Evolutionary conservation across 164 flowering plant species (phyloP).

Genomic region (Saururus chinensis): DNA sequence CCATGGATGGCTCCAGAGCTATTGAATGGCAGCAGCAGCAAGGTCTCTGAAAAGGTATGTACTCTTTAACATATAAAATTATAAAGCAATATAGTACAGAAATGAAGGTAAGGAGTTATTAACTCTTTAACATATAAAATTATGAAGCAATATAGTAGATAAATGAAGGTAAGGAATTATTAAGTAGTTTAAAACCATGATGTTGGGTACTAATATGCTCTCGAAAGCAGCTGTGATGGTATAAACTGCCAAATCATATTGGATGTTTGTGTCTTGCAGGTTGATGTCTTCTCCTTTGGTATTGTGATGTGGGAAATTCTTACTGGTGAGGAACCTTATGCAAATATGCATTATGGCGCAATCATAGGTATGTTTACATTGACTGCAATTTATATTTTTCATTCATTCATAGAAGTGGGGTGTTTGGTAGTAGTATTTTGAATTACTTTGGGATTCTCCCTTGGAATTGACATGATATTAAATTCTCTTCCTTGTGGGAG

Average conservation of each 20-base stretch:
- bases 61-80: background rate
- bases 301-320: conserved; percentile 98
- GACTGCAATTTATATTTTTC: background rate
- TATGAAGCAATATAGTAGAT: too few species aligned
- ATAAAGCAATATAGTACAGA: too few species aligned
- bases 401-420: too few species aligned
- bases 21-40: conserved; percentile 89
- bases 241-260: background rate
- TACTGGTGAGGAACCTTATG: conserved; percentile 95
- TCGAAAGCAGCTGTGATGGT: background rate
- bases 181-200: too few species aligned
- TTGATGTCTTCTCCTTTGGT: conserved; percentile 97
- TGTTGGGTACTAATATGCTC: background rate
- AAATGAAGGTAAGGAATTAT: too few species aligned
- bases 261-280: conserved; percentile 33
- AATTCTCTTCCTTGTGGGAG: too few species aligned
- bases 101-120: background rate
- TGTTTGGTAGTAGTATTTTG: too few species aligned
- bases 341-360: conserved; percentile 96
- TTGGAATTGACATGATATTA: too few species aligned
- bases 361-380: conserved; percentile 51
- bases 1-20: conserved; percentile 99
- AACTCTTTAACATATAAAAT: background rate
- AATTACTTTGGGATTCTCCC: too few species aligned
- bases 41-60: conserved; percentile 91